Percentiles rank a stretch among this genome's conserved stretches.
Evolutionary conservation across 768 basidiomycete species (phyloP).

Genomic region (Sarcomyxa edulis): DNA sequence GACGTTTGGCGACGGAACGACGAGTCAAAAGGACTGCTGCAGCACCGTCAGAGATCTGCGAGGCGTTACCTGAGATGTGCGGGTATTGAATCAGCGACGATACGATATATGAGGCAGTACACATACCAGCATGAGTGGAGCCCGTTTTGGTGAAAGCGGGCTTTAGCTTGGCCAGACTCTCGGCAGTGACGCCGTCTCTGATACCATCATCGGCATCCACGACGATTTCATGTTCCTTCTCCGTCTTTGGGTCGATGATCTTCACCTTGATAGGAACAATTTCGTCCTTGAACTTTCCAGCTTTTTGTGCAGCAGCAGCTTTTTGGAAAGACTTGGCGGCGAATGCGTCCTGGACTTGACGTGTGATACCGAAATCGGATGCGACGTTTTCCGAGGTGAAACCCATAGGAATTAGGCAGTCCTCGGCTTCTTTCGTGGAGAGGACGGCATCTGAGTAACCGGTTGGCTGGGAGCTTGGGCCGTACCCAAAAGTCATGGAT

Average conservation of each 20-base stretch:
- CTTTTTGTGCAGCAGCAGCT: conserved; percentile 74
- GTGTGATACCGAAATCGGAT: conserved; percentile 65
- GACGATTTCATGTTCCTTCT: conserved; percentile 57
- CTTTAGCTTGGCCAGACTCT: conserved; percentile 76
- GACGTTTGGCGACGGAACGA: conserved; percentile 72
- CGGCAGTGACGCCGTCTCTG: conserved; percentile 75
- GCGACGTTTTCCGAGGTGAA: conserved; percentile 96
- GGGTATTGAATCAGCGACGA: neutral
- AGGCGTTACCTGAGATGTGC: conserved; percentile 56
- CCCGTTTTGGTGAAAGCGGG: conserved; percentile 79
- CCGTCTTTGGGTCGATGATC: conserved; percentile 68
- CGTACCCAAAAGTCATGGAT: conserved; percentile 82
- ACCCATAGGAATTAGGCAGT: conserved; percentile 87
- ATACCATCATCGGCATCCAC: conserved; percentile 86
- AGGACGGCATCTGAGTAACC: conserved; percentile 63
- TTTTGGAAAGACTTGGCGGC: conserved; percentile 83
- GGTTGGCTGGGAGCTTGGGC: conserved; percentile 48
- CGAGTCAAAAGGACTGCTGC: conserved; percentile 84
- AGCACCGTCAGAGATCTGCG: conserved; percentile 89
- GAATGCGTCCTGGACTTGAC: conserved; percentile 78
- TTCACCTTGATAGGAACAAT: conserved; percentile 77
- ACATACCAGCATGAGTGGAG: conserved; percentile 62
- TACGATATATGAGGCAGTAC: conserved; percentile 16
- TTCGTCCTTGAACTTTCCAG: conserved; percentile 77
- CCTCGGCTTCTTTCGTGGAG: conserved; percentile 61